These are phyloP conservation scores for Raphanus sativus DNA, from an alignment of 345 rosid genomes.

Conservation along the genomic window DNA sequence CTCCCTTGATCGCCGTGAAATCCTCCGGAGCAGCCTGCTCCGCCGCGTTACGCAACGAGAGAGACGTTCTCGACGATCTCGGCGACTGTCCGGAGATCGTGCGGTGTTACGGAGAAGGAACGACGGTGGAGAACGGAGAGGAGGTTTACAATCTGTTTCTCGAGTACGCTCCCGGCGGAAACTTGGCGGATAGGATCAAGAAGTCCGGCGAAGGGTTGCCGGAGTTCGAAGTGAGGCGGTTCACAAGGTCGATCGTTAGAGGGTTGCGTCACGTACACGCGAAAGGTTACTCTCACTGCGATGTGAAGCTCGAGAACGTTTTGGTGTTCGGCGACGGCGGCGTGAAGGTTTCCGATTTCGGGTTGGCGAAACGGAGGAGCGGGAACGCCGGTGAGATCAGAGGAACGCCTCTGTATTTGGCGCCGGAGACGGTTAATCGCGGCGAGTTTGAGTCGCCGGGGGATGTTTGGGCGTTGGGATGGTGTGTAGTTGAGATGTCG, in stretches of 20 bases:
- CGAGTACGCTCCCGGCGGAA: slow-evolving; percentile 74
- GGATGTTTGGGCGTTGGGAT: slow-evolving; percentile 88
- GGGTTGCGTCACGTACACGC: slow-evolving; percentile 59
- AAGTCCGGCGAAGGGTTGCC: slow-evolving; percentile 41
- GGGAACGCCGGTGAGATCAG: slow-evolving; percentile 36
- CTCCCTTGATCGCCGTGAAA: slow-evolving; percentile 65
- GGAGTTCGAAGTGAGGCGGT: slow-evolving; percentile 51
- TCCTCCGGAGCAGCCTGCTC: slow-evolving; percentile 48
- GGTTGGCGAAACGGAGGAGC: slow-evolving; percentile 53
- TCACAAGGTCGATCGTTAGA: slow-evolving; percentile 54
- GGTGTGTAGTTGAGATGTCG: slow-evolving; percentile 73
- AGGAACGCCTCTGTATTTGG: slow-evolving; percentile 76
- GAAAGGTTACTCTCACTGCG: slow-evolving; percentile 64
- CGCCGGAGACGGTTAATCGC: slow-evolving; percentile 67
- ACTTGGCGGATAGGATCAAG: slow-evolving; percentile 43
- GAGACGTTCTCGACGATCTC: slow-evolving; percentile 40
- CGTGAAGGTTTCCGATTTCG: slow-evolving; percentile 72
- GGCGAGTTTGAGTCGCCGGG: slow-evolving; percentile 57
- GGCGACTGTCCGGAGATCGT: slow-evolving; percentile 51
- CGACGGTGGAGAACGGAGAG: slow-evolving; percentile 45
- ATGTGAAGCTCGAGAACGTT: slow-evolving; percentile 58
- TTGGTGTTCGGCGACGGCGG: slow-evolving; percentile 46
- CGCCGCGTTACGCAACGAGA: slow-evolving; percentile 55
- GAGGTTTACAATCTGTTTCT: slow-evolving; percentile 57
- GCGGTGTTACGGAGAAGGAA: slow-evolving; percentile 53